phyloP scores from a whole-genome alignment of 2,329 filamentous ascomycete genomes.

The Metarhizium anisopliae region DNA sequence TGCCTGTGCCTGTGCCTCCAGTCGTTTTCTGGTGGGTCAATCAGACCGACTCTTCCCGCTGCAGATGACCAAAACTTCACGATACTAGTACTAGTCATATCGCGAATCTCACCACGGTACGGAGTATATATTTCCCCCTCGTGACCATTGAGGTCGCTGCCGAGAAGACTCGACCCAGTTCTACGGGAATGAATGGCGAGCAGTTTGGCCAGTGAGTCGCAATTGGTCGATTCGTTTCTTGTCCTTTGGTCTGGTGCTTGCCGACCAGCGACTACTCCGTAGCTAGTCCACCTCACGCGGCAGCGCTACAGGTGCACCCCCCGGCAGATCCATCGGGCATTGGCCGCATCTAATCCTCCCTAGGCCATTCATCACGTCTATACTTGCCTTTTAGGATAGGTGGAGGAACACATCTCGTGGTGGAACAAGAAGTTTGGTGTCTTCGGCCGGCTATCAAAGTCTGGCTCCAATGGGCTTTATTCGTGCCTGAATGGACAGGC shows the following conservation, averaged over 20 bases:
- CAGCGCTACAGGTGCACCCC: not conserved
- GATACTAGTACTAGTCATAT: not conserved
- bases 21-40: too few species aligned
- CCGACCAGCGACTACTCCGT: not conserved
- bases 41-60: too few species aligned
- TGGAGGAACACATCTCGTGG: not conserved
- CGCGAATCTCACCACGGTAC: not conserved
- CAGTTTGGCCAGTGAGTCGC: not conserved
- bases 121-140: not conserved
- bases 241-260: too few species aligned
- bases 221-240: not conserved
- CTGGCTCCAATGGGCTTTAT: not conserved
- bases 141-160: too few species aligned
- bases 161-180: too few species aligned
- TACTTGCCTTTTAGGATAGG: not conserved
- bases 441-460: not conserved
- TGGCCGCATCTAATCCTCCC: not conserved
- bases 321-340: constrained; percentile 1
- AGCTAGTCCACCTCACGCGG: not conserved
- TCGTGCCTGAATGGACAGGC: not conserved
- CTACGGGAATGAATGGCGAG: too few species aligned
- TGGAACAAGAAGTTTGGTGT: not conserved
- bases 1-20: too few species aligned
- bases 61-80: too few species aligned
- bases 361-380: not conserved